A percentile compares a stretch with the other conserved stretches of the same genome.
Conservation (phyloP, 2,329 filamentous ascomycete genomes). For the Ampelomyces quisqualis region DNA sequence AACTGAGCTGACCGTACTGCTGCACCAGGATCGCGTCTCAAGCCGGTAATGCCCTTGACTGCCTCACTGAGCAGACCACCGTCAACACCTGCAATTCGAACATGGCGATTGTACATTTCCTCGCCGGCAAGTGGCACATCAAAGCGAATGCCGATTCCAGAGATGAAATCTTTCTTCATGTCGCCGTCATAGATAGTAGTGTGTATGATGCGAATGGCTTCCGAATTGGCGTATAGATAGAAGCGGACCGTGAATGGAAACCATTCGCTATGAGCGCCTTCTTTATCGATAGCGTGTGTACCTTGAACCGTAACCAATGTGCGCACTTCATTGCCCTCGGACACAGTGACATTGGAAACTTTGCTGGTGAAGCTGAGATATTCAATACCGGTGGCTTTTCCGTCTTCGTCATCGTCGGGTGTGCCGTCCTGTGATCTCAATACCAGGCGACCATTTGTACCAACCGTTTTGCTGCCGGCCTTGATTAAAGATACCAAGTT, state of each 20-base stretch:
- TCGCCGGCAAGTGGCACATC: conserved; percentile 56
- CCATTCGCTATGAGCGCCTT: conserved; percentile 48
- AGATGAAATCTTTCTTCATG: conserved; percentile 53
- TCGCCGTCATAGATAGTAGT: conserved; percentile 59
- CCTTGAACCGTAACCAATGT: conserved; percentile 52
- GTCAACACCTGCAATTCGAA: conserved; percentile 57
- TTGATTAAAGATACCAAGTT: conserved; percentile 34
- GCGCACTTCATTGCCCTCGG: conserved; percentile 46
- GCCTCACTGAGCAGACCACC: conserved; percentile 60
- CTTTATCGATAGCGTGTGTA: conserved; percentile 36
- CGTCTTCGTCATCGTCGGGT: conserved; percentile 43
- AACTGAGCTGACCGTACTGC: conserved; percentile 54
- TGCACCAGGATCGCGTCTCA: conserved; percentile 57
- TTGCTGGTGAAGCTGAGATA: conserved; percentile 53
- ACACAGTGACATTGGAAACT: conserved; percentile 55
- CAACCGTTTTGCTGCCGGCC: conserved; percentile 46
- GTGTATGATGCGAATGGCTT: conserved; percentile 57
- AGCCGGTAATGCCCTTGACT: conserved; percentile 61
- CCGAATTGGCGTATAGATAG: conserved; percentile 60
- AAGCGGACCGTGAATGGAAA: conserved; percentile 59
- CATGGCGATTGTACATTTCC: conserved; percentile 59
- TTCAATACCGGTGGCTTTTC: conserved; percentile 41
- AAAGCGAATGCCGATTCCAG: conserved; percentile 58
- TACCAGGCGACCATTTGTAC: conserved; percentile 48
- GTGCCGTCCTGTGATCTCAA: conserved; percentile 55